These are phyloP conservation scores for Blumeriella jaapii DNA, from an alignment of 2,329 filamentous ascomycete species.

Conservation along the genomic window DNA sequence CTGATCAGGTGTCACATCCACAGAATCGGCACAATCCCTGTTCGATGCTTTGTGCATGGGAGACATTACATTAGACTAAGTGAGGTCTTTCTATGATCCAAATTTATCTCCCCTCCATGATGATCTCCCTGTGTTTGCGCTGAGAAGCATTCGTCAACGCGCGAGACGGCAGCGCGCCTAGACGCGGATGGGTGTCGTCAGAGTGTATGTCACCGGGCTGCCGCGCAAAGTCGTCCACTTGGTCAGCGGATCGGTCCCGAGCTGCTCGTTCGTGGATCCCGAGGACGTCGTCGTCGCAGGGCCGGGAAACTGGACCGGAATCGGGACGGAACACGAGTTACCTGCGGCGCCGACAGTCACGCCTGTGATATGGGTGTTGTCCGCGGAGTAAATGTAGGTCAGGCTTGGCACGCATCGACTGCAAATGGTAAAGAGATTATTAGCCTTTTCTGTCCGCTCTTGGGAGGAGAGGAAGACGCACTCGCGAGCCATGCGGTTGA, in stretches of 20 bases:
- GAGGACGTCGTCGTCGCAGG: not conserved
- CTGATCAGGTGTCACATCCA: too few relatives aligned
- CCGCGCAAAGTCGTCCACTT: slow-evolving; percentile 36
- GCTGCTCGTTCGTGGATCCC: slow-evolving; percentile 27
- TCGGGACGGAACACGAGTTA: not conserved
- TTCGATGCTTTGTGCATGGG: too few relatives aligned
- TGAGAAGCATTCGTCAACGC: not conserved
- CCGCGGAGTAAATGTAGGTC: not conserved
- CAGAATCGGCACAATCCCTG: too few relatives aligned
- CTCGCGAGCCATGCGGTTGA: not conserved
- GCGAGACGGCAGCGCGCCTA: not conserved
- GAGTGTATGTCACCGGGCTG: slow-evolving; percentile 1
- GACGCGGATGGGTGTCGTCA: not conserved
- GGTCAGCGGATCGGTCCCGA: slow-evolving; percentile 37
- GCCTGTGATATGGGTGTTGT: slow-evolving; percentile 1
- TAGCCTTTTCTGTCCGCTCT: too few relatives aligned
- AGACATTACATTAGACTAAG: too few relatives aligned
- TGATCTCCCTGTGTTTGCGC: too few relatives aligned
- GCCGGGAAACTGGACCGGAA: not conserved
- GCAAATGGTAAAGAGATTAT: not conserved
- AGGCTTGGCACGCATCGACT: not conserved
- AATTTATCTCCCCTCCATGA: too few relatives aligned
- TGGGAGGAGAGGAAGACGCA: slow-evolving; percentile 10
- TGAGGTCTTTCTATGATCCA: too few relatives aligned
- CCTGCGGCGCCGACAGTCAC: not conserved